phyloP scores from a whole-genome alignment of 192 early-diverging fungal species.

The Martensiomyces pterosporus region DNA sequence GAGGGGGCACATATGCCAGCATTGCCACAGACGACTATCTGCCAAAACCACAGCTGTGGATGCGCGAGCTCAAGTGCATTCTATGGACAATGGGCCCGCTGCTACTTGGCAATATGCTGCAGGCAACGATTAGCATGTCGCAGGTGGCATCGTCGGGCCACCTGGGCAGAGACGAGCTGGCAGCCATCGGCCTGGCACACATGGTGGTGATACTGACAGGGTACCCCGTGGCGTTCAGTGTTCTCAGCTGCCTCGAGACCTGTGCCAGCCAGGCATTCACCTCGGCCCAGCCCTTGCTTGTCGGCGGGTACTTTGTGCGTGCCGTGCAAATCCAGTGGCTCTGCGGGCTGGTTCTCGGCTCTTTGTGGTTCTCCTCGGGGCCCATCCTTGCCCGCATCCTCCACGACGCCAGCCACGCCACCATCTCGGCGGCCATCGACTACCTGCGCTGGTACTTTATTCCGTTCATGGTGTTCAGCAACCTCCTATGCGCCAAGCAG shows the following conservation, averaged over 20 bases:
- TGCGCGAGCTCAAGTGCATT: slow-evolving; percentile 15
- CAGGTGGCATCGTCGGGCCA: slow-evolving; percentile 66
- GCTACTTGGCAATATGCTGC: slow-evolving; percentile 56
- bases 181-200: slow-evolving; percentile 63
- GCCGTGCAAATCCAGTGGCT: slow-evolving; percentile 38
- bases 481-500: slow-evolving; percentile 25
- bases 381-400: slow-evolving; percentile 17
- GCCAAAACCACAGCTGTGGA: slow-evolving; percentile 10
- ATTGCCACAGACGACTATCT: slow-evolving; percentile 3
- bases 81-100: slow-evolving; percentile 46
- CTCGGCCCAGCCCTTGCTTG: slow-evolving; percentile 35
- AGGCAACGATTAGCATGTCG: slow-evolving; percentile 61
- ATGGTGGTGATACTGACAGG: slow-evolving; percentile 74
- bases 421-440: slow-evolving; percentile 10
- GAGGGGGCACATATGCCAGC: neutral
- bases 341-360: slow-evolving; percentile 31
- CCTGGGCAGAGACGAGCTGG: slow-evolving; percentile 60
- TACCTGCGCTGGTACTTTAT: slow-evolving; percentile 50
- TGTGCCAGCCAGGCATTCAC: slow-evolving; percentile 69
- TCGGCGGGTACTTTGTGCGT: slow-evolving; percentile 42
- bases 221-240: slow-evolving; percentile 66
- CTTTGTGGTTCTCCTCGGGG: slow-evolving; percentile 28
- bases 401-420: slow-evolving; percentile 11
- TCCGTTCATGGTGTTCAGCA: slow-evolving; percentile 38
- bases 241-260: slow-evolving; percentile 73